Conservation (phyloP, 108 stramenopile species). For the Phaeodactylum tricornutum region DNA sequence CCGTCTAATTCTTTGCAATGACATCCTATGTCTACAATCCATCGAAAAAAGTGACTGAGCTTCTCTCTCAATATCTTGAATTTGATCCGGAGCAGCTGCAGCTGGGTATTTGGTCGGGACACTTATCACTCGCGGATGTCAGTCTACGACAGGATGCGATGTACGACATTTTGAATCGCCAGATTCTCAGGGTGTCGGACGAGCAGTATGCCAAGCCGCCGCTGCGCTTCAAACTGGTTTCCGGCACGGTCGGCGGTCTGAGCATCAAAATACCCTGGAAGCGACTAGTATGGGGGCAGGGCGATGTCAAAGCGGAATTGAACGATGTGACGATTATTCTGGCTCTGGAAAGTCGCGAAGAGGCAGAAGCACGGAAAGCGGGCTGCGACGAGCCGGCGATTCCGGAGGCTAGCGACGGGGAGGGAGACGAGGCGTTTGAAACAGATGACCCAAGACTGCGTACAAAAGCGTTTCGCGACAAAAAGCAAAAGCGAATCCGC, state of each 20-base stretch:
- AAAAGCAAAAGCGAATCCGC: conserved; percentile 27
- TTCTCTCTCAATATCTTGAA: conserved; percentile 38
- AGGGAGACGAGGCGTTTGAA: background rate
- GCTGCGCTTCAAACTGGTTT: conserved; percentile 30
- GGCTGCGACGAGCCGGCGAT: conserved; percentile 3
- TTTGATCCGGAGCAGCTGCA: conserved; percentile 37
- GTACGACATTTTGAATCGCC: conserved; percentile 24
- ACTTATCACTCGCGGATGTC: conserved; percentile 30
- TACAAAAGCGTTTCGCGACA: conserved; percentile 13
- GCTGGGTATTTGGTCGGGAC: conserved; percentile 45
- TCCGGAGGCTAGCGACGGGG: conserved; percentile 3
- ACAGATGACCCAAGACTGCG: background rate
- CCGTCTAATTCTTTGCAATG: too few relatives aligned
- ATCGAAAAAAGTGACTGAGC: conserved; percentile 32
- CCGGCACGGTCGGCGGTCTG: conserved; percentile 34
- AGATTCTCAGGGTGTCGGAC: background rate
- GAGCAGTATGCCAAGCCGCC: conserved; percentile 13
- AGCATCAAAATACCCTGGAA: conserved; percentile 43
- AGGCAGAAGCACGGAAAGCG: conserved; percentile 15
- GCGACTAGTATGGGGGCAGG: conserved; percentile 39
- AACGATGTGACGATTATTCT: conserved; percentile 30
- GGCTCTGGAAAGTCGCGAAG: conserved; percentile 24
- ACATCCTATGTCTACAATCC: conserved; percentile 37
- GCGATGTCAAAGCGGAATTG: conserved; percentile 27
- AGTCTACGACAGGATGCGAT: conserved; percentile 23